Evolutionary conservation across 2,329 filamentous ascomycete genomes (phyloP).

Genomic region (Periconia sp.): DNA sequence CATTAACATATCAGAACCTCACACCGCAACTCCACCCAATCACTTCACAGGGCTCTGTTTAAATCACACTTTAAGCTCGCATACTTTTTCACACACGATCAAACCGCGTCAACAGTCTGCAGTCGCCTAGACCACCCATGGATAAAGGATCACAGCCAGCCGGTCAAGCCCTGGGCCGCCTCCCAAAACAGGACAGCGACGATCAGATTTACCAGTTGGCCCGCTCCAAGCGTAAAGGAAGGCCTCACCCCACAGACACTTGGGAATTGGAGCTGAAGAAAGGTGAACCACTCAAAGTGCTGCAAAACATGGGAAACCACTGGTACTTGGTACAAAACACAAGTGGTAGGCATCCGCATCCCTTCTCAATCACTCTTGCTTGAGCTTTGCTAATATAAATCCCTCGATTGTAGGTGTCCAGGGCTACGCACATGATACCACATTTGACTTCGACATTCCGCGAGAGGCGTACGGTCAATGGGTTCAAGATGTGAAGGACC

Average conservation of each 20-base stretch:
- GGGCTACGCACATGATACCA: conserved; percentile 29
- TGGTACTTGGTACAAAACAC: conserved; percentile 25
- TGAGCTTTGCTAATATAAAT: too few relatives aligned
- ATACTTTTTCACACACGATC: too few relatives aligned
- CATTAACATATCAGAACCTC: too few relatives aligned
- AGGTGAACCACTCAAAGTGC: conserved; percentile 25
- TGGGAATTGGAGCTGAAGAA: conserved; percentile 28
- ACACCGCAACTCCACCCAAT: too few relatives aligned
- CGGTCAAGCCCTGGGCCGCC: background rate
- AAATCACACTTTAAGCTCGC: too few relatives aligned
- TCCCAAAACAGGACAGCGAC: conserved; percentile 1
- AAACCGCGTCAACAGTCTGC: too few relatives aligned
- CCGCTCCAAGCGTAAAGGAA: conserved; percentile 20
- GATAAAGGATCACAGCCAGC: background rate
- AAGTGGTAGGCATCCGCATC: too few relatives aligned
- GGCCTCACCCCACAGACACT: conserved; percentile 21
- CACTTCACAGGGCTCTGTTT: too few relatives aligned
- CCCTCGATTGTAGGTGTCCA: too few relatives aligned
- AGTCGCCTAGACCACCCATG: too few relatives aligned
- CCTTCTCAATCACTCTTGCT: too few relatives aligned
- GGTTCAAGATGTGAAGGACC: conserved; percentile 13
- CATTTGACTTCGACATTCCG: conserved; percentile 25
- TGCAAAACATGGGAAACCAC: conserved; percentile 21
- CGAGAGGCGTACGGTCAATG: conserved; percentile 21
- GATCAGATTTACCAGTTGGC: conserved; percentile 16